Evolutionary conservation across 306 rosid species (phyloP).

Genomic region (Hippophae tibetana): DNA sequence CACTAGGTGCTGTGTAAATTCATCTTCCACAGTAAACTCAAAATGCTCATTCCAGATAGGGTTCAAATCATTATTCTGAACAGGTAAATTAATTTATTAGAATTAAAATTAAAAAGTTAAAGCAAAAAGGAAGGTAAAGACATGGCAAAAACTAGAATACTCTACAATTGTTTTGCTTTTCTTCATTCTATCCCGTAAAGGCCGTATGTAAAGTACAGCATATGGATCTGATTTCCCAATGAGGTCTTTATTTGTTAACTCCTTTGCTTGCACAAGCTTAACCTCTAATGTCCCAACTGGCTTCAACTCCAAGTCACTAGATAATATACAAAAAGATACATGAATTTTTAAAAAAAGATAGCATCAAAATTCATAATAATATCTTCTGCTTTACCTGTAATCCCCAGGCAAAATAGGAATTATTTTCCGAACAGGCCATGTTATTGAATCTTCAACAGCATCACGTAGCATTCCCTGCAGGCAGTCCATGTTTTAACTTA

Average conservation of each 20-base stretch:
- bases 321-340: constrained; percentile 19
- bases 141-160: constrained; percentile 13
- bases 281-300: constrained; percentile 88
- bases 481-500: constrained; percentile 10
- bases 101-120: constrained; percentile 10
- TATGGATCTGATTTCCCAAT: constrained; percentile 96
- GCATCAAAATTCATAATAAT: background rate
- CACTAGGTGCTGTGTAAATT: constrained; percentile 65
- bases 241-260: constrained; percentile 79
- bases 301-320: constrained; percentile 89
- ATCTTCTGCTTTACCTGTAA: constrained; percentile 49
- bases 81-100: constrained; percentile 2
- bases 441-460: constrained; percentile 81
- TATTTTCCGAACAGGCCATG: constrained; percentile 83
- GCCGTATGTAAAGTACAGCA: constrained; percentile 69
- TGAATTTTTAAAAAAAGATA: constrained; percentile 2
- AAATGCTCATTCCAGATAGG: constrained; percentile 98
- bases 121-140: background rate
- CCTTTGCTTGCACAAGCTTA: constrained; percentile 97
- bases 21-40: constrained; percentile 83
- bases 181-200: constrained; percentile 69
- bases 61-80: constrained; percentile 82
- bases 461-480: constrained; percentile 78
- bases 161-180: constrained; percentile 83
- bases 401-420: constrained; percentile 81